Evolutionary conservation across 2,329 filamentous ascomycete species (phyloP), one percentile per base, ranked within the genome.

Genomic region (Fonsecaea pedrosoi): DNA sequence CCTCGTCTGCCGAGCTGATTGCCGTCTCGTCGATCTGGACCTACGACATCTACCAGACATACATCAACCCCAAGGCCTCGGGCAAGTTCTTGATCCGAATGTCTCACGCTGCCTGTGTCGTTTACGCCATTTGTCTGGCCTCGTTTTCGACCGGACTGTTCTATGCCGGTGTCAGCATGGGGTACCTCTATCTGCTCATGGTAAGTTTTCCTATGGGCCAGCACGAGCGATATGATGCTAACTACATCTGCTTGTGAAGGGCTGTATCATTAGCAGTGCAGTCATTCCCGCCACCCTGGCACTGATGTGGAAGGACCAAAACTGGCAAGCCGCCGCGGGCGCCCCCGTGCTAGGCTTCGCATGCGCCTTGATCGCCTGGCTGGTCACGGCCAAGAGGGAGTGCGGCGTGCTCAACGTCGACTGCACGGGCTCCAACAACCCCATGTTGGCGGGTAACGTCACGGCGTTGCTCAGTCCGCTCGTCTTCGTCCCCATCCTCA

Each of bases 11-110:
- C 0, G 91, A 96, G 76, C 82, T 96, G 5, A 94, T 97, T 65
- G 92, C 93, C 2, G 92, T 96, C 0, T 94, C 91, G 1, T 93
- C 90, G 8, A 96, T 96, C 78, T 89, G 89, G 79, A 96, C 92
- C 0, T 96, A 95, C 76, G 92, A 96, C 75, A 85, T 95, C 71
- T 96, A 95, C 80, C 89, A 93, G 69, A 92, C 91, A 0, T 96
- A 96, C 77, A 85, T 96, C 80, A 90, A 95, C 70, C 92, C 92
- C 0, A 76, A 80, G 0, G 93, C 93, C 6, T 89, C 86, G 60
- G 92, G 93, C 18, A 89, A 86, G 74, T 86, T 86, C 38, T 86
- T 97, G 4, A 94, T 97, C 58, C 91, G 89, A 78, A 90, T 94
- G 80, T 92, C 87, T 32, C 91, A 97, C 77, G 79, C 84, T 40